Evolutionary conservation across 257 asterid genomes (phyloP), one percentile per base, ranked within the genome.

Genomic region (Ocimum tenuiflorum): DNA sequence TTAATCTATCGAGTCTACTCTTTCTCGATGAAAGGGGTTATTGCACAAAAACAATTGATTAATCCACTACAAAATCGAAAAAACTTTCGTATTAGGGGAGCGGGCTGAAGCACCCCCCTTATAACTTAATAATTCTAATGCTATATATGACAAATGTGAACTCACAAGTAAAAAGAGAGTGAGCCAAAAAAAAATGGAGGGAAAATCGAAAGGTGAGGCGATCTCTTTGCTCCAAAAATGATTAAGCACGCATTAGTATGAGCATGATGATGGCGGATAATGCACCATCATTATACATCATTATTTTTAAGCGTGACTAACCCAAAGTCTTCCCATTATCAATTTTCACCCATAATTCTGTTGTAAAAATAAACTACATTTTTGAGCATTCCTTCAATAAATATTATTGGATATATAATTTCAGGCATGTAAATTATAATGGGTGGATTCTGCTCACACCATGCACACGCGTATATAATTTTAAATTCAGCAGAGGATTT

Each of bases 231-330:
- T n/a, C 47, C 62, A 45, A 65, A 29, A 70, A 74, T 66, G 48
- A 70, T 71, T 57, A 55, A 19, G 0, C 56, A 77, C 60, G 78
- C 78, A 78, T 71, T 72, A 76, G 60, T 53, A 67, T 67, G 58
- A 54, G 43, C 15, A 71, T 62, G 39, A 64, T 56, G 47, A 71
- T 55, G 70, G 56, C 33, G 48, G 56, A 63, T 75, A 58, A 78
- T 79, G 83, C 73, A 75, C 43, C 69, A 68, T 67, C 31, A 47
- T 75, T 12, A 24, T 66, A 39, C 23, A 41, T 54, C 64, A 79
- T 79, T 51, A 56, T 68, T 47, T 33, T 42, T 58, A 74, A 66
- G 83, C 80, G 76, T 79, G 83, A 67, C 71, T 14, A 19, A 11
- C 55, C 63, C 54, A 47, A 67, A 77, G 81, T 60, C 69, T 15